Conservation (phyloP, 2,329 filamentous ascomycete genomes). For the Phyllosticta capitalensis region DNA sequence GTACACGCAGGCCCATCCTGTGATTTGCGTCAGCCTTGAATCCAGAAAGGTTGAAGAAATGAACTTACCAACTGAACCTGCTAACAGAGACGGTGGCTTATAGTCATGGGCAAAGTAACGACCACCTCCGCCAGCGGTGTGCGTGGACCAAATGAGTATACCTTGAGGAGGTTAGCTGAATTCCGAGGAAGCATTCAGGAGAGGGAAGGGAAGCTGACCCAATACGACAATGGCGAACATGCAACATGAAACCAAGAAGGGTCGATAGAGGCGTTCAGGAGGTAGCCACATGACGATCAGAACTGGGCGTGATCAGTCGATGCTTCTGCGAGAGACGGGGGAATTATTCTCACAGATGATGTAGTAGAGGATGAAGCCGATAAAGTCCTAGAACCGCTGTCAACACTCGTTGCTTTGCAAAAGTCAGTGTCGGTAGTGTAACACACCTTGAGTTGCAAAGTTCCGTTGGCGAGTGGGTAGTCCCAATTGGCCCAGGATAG, state of each 20-base stretch:
- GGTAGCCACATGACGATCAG: background rate
- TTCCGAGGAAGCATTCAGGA: background rate
- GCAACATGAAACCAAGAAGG: background rate
- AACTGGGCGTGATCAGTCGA: background rate
- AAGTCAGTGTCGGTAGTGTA: background rate
- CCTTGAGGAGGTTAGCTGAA: background rate
- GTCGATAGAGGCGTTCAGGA: background rate
- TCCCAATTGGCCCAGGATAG: background rate
- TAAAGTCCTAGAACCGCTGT: background rate
- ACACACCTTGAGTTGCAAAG: background rate
- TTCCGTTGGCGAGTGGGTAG: background rate
- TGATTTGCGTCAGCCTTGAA: background rate
- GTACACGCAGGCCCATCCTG: slow-evolving; percentile 25
- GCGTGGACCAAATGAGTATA: background rate
- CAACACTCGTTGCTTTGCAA: background rate
- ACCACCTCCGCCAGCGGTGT: background rate
- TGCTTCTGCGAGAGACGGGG: background rate
- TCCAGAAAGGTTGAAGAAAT: background rate
- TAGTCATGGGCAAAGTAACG: background rate
- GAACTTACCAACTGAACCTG: background rate
- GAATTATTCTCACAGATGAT: background rate
- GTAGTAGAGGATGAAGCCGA: background rate
- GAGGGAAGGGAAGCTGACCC: background rate
- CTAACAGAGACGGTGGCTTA: background rate
- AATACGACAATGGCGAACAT: background rate